Base-by-base conservation (phyloP, 495 filamentous ascomycete genomes). In the Annulohypoxylon stygium region DNA sequence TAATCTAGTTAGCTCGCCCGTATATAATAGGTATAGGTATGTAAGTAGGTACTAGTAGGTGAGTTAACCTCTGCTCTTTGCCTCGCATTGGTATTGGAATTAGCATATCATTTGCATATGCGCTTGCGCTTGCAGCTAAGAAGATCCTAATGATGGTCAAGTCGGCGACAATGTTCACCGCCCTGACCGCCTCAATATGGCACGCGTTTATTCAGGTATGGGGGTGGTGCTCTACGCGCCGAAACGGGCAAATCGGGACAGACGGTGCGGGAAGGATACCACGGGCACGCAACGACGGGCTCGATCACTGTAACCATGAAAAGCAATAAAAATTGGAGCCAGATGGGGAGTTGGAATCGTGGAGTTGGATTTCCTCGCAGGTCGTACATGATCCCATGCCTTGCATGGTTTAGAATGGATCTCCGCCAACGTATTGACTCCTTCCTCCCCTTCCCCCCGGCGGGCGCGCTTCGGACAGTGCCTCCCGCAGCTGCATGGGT, bases 381-480 rank as follows among this genome's bases (percentile, higher is more conserved):
- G 55, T 69, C 51, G 57, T 61, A 71, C 65, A 33, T 67, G 23
- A 36, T 67, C 71, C 71, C 61, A 74, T 67, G 72, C 72, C 72
- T 75, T 75, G 67, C 72, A 75, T 75, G 71, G 67, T 54, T 37
- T 57, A 45, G 45, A 16, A 70, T 66, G 66, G 65, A 74, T 69
- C 71, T 73, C 39, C 54, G 43, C 51, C 61, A 26, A 47, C 11
- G 20, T 59, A 57, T 58, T 50, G 10, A 45, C 5, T 11, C 12
- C 33, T 57, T 37, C 43, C 23, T 23, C 39, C 41, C 12, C 53
- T 57, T 37, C 43, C 23, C 43, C 53, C 72, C 64, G 39, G 54
- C 69, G 55, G 68, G 64, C 61, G 69, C 73, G 73, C 73, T 71
- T 72, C 73, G 73, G 73, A 72, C 73, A 75, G 73, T 75, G 73